These are phyloP conservation scores for Tremella fuciformis DNA, from an alignment of 768 basidiomycete genomes.

Conservation along the genomic window DNA sequence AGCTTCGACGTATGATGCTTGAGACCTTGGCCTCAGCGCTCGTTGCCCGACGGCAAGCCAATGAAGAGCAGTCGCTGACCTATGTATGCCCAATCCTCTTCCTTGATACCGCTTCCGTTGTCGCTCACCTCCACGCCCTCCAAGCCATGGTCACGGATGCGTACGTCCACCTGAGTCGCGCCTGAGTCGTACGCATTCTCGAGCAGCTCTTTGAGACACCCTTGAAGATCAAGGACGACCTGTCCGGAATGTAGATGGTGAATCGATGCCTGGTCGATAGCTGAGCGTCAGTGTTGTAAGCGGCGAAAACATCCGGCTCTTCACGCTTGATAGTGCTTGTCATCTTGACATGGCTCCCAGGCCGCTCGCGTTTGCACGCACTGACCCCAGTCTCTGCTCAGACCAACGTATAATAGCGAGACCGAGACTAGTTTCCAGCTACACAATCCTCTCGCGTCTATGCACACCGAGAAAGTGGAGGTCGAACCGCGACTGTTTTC, in stretches of 20 bases:
- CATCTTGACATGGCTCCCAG: too few relatives aligned
- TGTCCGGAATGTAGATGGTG: conserved; percentile 92
- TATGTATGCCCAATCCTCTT: conserved; percentile 70
- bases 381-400: too few relatives aligned
- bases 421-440: too few relatives aligned
- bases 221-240: conserved; percentile 88
- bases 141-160: conserved; percentile 83
- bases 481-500: too few relatives aligned
- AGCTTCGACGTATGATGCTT: conserved; percentile 96
- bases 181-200: conserved; percentile 95
- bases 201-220: conserved; percentile 90
- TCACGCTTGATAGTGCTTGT: too few relatives aligned
- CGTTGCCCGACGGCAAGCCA: background rate
- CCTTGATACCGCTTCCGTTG: conserved; percentile 81
- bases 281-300: conserved; percentile 22
- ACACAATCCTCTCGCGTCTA: too few relatives aligned
- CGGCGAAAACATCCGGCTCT: too few relatives aligned
- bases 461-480: too few relatives aligned
- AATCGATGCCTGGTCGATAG: conserved; percentile 73
- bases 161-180: conserved; percentile 69
- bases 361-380: too few relatives aligned
- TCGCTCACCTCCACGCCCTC: conserved; percentile 82
- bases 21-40: conserved; percentile 59
- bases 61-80: conserved; percentile 58
- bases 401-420: too few relatives aligned